Base-by-base conservation (phyloP, 495 filamentous ascomycete genomes). In the Penicillium silybi region DNA sequence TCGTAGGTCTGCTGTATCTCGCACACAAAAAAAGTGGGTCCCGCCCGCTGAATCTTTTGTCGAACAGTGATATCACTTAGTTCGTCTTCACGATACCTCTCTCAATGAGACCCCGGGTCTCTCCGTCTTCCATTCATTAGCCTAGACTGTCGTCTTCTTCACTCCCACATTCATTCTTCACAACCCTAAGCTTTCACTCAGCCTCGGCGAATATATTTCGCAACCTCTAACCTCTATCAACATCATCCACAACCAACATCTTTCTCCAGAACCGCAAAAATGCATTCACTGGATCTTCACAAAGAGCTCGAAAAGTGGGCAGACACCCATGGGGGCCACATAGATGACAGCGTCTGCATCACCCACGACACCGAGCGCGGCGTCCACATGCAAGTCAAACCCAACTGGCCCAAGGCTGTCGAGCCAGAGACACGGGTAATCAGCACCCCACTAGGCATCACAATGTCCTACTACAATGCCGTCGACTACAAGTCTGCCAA, bases 381-480 rank as follows among this genome's bases (percentile, higher is more conserved):
- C 41, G 69, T 78, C 4, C 73, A 81, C 57, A 58, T 76, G 13
- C 69, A 75, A 55, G 75, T 76, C 39, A 65, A 59, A 39, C 51
- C 54, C 41, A 60, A 62, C 46, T 58, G 58, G 64, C 46, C 54
- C 6, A 34, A 58, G 3, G 18, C 63, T 5, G 48, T 68, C 20
- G 53, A 55, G 22, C 64, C 48, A 39, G 66, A 71, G 32, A 74
- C 72, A 16, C 60, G 62, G 17, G 66, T 76, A 18, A 71, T 75
- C 48, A 69, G 66, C 48, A 75, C 72, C 4, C 78, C 80, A 0
- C 56, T 80, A 18, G 48, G 57, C 2, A 58, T 76, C 2, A 74
- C 80, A 6, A 66, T 83, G 50, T 81, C 80, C 15, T 77, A 79
- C 55, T 76, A 77, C 49, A 80, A 81, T 44, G 75, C 74, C 7